Percentiles rank a stretch among this genome's conserved stretches.
Conservation (phyloP, 176 grass and related monocot species). For the Puya raimondii region DNA sequence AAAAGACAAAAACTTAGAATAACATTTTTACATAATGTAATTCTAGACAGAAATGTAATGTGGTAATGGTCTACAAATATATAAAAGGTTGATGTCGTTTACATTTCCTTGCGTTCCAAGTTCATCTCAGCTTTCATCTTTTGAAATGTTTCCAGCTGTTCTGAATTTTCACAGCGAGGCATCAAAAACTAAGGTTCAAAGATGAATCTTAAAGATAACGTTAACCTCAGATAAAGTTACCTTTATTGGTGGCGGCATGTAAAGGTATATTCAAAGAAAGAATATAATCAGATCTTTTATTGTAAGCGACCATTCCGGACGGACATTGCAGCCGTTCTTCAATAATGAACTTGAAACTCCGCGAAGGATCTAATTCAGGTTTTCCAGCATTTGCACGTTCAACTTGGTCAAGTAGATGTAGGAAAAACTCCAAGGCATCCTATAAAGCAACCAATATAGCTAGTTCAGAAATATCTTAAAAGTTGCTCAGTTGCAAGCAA, state of each 20-base stretch:
- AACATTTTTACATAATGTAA: neutral
- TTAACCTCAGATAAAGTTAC: constrained; percentile 21
- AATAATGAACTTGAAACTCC: constrained; percentile 80
- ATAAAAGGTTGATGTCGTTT: constrained; percentile 6
- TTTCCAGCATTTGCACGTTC: constrained; percentile 66
- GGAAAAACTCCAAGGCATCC: constrained; percentile 90
- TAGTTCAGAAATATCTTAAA: neutral
- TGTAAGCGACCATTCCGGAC: constrained; percentile 96
- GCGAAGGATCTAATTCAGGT: constrained; percentile 55
- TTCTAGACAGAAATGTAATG: neutral
- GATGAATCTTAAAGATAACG: constrained; percentile 3
- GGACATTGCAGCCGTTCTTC: constrained; percentile 89
- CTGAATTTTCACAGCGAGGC: constrained; percentile 20
- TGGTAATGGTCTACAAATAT: neutral
- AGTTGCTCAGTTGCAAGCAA: neutral
- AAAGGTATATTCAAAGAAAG: constrained; percentile 91
- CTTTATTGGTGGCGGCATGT: constrained; percentile 84
- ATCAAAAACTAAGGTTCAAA: neutral
- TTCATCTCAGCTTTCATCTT: constrained; percentile 64
- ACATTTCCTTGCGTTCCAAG: constrained; percentile 83
- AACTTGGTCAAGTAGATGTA: constrained; percentile 83
- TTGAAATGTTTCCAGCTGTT: constrained; percentile 71
- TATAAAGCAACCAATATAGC: constrained; percentile 24
- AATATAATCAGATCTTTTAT: constrained; percentile 61
- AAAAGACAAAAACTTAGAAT: neutral